Evolutionary conservation across 2,329 filamentous ascomycete genomes (phyloP), one percentile per base, ranked within the genome.

Genomic region (Hypomyces rosellus): DNA sequence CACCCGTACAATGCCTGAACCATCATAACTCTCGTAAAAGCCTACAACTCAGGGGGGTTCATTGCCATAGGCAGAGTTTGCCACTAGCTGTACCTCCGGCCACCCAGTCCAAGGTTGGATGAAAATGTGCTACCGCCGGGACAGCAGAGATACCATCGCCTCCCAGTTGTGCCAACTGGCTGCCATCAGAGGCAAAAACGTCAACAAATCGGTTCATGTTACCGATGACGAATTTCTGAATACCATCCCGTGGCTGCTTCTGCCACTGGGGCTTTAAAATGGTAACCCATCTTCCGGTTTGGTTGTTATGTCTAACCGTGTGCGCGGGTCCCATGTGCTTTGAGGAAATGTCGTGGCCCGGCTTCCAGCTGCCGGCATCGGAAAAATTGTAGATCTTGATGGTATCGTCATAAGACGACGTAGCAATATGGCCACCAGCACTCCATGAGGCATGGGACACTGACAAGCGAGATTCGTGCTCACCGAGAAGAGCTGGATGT

Each of bases 201-300:
- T 99, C 93, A 1, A 97, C 89, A 60, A 96, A 97, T 1, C 93
- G 82, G 64, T 95, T 96, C 93, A 97, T 97, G 59, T 97, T 99
- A 1, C 89, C 93, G 51, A 99, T 92, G 20, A 83, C 88, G 60
- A 99, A 90, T 54, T 92, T 89, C 55, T 95, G 85, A 5, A 95
- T 82, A 7, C 85, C 84, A 52, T 93, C 89, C 34, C 77, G 72
- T 0, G 93, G 92, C 42, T 80, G 77, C 33, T 80, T 74, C 66
- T 99, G 93, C 93, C 93, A 99, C 60, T 96, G 89, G 0, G 65
- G 93, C 78, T 77, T 95, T 64, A 76, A 66, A 34, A 80, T 96
- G 0, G 89, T 95, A 0, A 96, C 90, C 89, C 89, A 96, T 49
- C 91, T 78, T 0, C 92, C 93, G 0, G 91, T 97, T 70, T 99